These are phyloP conservation scores for Xylaria cubensis DNA, from an alignment of 495 filamentous ascomycete species.

Conservation along the genomic window DNA sequence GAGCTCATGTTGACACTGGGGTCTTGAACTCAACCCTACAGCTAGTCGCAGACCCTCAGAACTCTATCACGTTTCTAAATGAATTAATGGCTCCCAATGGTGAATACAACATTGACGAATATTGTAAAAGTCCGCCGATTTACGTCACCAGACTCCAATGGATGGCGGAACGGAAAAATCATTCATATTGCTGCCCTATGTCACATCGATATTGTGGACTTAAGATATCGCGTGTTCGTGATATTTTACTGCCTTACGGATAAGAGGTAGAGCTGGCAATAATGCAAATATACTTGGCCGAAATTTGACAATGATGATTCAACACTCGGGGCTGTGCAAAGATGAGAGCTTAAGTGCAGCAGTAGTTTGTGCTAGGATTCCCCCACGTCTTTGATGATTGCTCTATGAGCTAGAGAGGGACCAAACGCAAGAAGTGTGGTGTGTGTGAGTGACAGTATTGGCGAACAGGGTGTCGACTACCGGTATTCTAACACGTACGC, in stretches of 20 bases:
- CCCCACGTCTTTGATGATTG: background rate
- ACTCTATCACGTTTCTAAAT: background rate
- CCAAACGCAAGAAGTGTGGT: background rate
- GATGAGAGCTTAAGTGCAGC: background rate
- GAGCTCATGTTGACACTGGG: background rate
- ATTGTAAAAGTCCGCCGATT: background rate
- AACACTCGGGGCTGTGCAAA: background rate
- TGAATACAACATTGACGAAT: background rate
- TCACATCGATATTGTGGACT: background rate
- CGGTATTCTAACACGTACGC: background rate
- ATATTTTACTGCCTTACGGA: background rate
- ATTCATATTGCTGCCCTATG: background rate
- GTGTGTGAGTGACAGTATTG: background rate
- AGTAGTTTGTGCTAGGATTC: background rate
- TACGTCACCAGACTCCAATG: background rate
- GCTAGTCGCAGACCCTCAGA: background rate
- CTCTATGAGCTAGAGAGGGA: background rate
- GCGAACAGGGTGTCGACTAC: background rate
- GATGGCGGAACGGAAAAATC: background rate
- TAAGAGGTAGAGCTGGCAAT: background rate
- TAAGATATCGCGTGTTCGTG: background rate
- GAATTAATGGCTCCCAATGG: background rate
- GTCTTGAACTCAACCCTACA: background rate
- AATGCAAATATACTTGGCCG: too few species aligned
- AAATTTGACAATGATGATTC: background rate